A percentile compares a stretch with the other conserved stretches of the same genome.
These are phyloP conservation scores for Haplographium delicatum DNA, from an alignment of 495 filamentous ascomycete genomes.

Conservation along the genomic window DNA sequence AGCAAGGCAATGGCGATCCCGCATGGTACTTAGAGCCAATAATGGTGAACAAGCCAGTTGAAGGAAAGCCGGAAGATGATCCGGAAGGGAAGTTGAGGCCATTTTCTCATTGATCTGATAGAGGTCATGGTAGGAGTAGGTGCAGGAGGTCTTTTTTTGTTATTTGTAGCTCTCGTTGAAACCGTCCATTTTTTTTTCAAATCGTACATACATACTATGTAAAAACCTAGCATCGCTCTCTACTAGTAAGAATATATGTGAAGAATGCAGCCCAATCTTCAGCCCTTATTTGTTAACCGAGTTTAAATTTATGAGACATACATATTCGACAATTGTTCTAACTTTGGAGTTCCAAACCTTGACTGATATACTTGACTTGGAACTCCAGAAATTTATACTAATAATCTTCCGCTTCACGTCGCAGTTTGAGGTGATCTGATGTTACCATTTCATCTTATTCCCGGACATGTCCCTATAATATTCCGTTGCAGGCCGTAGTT, in stretches of 20 bases:
- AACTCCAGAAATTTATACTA: not conserved
- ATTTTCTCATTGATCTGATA: constrained; percentile 38
- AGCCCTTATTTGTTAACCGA: not conserved
- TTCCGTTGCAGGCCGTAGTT: not conserved
- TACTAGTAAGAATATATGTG: not conserved
- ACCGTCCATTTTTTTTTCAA: not conserved
- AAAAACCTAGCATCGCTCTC: not conserved
- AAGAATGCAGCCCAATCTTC: not conserved
- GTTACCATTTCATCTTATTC: not conserved
- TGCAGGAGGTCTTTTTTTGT: not conserved
- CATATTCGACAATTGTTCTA: not conserved
- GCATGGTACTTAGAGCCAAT: constrained; percentile 44
- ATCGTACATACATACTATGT: not conserved
- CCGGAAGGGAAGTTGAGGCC: constrained; percentile 34
- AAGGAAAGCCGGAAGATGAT: constrained; percentile 39
- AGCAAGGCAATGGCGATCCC: constrained; percentile 33
- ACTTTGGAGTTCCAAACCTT: not conserved
- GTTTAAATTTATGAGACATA: not conserved
- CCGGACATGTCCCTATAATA: too few species aligned
- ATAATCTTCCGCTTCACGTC: not conserved
- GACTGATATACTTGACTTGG: too few species aligned
- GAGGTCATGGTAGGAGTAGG: not conserved
- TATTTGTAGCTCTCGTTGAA: not conserved
- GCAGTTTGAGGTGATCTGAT: not conserved
- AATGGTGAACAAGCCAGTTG: constrained; percentile 37